Base-by-base conservation (phyloP, 768 basidiomycete species). In the Agrocybe praecox region DNA sequence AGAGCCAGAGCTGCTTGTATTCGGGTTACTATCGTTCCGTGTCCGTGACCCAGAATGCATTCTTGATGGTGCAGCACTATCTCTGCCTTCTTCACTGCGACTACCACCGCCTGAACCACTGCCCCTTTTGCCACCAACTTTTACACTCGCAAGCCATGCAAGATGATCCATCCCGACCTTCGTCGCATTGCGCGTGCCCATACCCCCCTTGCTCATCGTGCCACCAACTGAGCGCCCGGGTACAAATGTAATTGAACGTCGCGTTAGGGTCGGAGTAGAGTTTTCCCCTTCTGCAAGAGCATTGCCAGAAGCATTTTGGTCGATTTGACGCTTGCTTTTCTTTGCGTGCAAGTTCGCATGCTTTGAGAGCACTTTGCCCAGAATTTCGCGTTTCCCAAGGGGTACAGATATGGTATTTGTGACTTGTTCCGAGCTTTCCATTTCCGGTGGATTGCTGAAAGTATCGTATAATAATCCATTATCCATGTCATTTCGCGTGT, bases 141-240 rank as follows among this genome's bases (percentile, higher is more conserved):
- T 88, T 49, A 93, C 86, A 59, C 80, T 89, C 14, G 86, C 80
- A 50, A 92, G 66, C 92, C 92, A 94, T 2, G 83, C 78, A 40
- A 89, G 73, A 6, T 85, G 76, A 45, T 92, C 87, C 12, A 40
- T 12, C 12, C 36, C 36, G 75, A 93, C 83, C 44, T 77, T 74
- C 12, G 79, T 74, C 14, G 71, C 69, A 40, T 74, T 76, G 61
- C 80, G 84, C 8, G 79, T 81, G 2, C 83, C 80, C 9, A 78
- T 74, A 43, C 74, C 78, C 45, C 77, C 81, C 44, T 75, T 75
- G 56, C 75, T 77, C 79, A 80, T 80, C n/a, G 76, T 78, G n/a
- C 73, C 74, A 2, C 73, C 76, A 45, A 46, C 52, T 18, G 52
- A 53, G 6, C 43, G 52, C 11, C 52, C 43, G 2, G 52, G 21